These are phyloP conservation scores for Ophiosphaerella herpotricha DNA, from an alignment of 2,329 filamentous ascomycete genomes.

Conservation along the genomic window DNA sequence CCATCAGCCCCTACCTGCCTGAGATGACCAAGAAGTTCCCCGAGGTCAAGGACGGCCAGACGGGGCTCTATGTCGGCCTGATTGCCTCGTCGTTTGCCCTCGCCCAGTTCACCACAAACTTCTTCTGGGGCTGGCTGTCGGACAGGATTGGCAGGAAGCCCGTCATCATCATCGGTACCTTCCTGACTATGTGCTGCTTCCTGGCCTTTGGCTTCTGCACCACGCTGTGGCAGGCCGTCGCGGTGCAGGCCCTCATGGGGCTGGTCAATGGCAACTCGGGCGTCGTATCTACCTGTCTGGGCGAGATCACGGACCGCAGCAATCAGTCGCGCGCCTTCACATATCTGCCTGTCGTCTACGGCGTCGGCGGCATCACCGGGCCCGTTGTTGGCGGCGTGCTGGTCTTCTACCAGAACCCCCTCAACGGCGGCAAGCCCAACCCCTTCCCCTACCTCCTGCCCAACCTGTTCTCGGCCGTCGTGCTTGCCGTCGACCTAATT, in stretches of 20 bases:
- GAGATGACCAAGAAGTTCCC: conserved; percentile 89
- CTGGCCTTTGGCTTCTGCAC: conserved; percentile 84
- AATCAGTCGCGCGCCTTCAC: conserved; percentile 95
- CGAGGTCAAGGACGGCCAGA: conserved; percentile 70
- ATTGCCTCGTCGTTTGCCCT: conserved; percentile 90
- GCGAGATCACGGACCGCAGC: conserved; percentile 91
- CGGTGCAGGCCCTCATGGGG: conserved; percentile 89
- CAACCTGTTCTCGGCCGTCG: conserved; percentile 75
- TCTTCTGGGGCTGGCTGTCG: conserved; percentile 85
- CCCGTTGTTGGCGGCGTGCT: conserved; percentile 88
- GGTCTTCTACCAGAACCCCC: conserved; percentile 66
- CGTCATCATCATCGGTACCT: conserved; percentile 78
- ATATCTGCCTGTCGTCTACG: conserved; percentile 95
- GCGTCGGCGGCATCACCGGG: conserved; percentile 88
- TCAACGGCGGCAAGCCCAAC: conserved; percentile 56
- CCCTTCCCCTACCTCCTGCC: conserved; percentile 83
- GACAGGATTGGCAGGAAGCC: conserved; percentile 82
- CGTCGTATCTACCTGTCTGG: conserved; percentile 88
- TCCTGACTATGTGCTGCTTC: conserved; percentile 82
- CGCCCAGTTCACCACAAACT: conserved; percentile 90
- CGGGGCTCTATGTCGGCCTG: conserved; percentile 86
- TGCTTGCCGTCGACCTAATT: conserved; percentile 74
- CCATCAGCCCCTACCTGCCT: conserved; percentile 91
- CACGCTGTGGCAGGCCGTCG: conserved; percentile 79
- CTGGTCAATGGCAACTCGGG: conserved; percentile 93